These are phyloP conservation scores for Calonectria hongkongensis DNA, from an alignment of 2,329 filamentous ascomycete genomes.

Conservation along the genomic window DNA sequence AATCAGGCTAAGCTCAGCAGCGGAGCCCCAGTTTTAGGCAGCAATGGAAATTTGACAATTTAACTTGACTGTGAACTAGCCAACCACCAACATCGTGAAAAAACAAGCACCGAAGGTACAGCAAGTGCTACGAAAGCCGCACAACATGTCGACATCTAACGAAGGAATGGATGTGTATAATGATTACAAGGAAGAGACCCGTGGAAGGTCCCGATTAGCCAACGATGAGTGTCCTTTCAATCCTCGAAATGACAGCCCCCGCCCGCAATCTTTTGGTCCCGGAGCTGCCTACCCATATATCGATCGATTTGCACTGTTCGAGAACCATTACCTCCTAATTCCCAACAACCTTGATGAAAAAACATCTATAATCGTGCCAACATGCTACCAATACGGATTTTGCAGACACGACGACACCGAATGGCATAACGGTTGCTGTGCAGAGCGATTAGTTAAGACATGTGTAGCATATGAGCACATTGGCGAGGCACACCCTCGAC, in stretches of 20 bases:
- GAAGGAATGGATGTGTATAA: conserved; percentile 5
- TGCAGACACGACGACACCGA: conserved; percentile 10
- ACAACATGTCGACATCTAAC: not conserved
- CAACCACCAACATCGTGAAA: too few species aligned
- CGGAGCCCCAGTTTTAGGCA: conserved; percentile 1
- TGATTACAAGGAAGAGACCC: conserved; percentile 10
- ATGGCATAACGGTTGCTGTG: conserved; percentile 18
- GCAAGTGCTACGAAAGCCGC: too few species aligned
- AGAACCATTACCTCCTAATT: conserved; percentile 8
- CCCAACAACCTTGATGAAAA: conserved; percentile 3
- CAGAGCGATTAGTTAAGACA: conserved; percentile 25
- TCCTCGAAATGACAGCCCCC: not conserved
- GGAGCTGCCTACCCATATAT: not conserved
- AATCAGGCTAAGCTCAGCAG: too few species aligned
- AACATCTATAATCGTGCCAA: conserved; percentile 4
- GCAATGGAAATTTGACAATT: not conserved
- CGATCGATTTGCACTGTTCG: not conserved
- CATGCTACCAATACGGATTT: conserved; percentile 7
- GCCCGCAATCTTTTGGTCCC: conserved; percentile 23
- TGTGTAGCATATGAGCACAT: conserved; percentile 25
- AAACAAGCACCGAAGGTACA: not conserved
- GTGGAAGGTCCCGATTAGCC: not conserved
- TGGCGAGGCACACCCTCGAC: conserved; percentile 15
- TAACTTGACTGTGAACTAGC: not conserved
- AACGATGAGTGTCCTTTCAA: not conserved